Percentiles rank a stretch among this genome's conserved stretches.
phyloP scores from a whole-genome alignment of 768 basidiomycete genomes.

The Asterophora parasitica region DNA sequence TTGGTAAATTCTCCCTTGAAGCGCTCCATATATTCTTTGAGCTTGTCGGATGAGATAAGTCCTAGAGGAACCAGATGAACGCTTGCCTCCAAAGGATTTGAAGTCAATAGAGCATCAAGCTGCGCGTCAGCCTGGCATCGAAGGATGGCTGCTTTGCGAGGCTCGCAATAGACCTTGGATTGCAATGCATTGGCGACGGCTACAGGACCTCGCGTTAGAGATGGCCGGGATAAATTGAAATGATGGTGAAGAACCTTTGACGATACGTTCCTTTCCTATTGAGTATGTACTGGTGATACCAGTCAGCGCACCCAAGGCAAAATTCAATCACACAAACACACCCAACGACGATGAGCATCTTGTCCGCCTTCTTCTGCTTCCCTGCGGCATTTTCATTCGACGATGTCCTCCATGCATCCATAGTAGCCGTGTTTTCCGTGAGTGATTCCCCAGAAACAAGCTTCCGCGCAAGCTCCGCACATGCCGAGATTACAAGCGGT shows the following conservation, averaged over 20 bases:
- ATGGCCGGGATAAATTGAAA: neutral
- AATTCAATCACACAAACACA: conserved; percentile 24
- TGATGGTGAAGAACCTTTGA: conserved; percentile 61
- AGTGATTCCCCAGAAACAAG: conserved; percentile 41
- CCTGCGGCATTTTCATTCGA: conserved; percentile 19
- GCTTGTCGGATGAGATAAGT: conserved; percentile 67
- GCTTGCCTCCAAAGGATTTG: conserved; percentile 67
- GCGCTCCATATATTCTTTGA: conserved; percentile 71
- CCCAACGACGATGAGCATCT: conserved; percentile 69
- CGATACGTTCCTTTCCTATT: conserved; percentile 96
- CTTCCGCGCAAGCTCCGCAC: conserved; percentile 72
- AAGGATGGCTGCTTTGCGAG: conserved; percentile 76
- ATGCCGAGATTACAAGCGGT: conserved; percentile 89
- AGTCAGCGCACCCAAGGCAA: neutral
- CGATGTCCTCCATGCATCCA: conserved; percentile 49
- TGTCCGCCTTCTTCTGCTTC: conserved; percentile 32
- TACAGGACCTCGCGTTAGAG: conserved; percentile 22
- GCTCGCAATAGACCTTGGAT: conserved; percentile 86
- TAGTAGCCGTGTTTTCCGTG: conserved; percentile 26
- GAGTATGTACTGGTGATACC: conserved; percentile 72
- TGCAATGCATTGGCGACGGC: conserved; percentile 81
- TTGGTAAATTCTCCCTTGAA: conserved; percentile 69
- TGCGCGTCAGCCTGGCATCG: conserved; percentile 83
- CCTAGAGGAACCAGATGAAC: conserved; percentile 86
- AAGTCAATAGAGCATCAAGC: conserved; percentile 70